A percentile compares a stretch with the other conserved stretches of the same genome.
phyloP scores from a whole-genome alignment of 805 yeast genomes.

The Sugiyamaella valdiviana region DNA sequence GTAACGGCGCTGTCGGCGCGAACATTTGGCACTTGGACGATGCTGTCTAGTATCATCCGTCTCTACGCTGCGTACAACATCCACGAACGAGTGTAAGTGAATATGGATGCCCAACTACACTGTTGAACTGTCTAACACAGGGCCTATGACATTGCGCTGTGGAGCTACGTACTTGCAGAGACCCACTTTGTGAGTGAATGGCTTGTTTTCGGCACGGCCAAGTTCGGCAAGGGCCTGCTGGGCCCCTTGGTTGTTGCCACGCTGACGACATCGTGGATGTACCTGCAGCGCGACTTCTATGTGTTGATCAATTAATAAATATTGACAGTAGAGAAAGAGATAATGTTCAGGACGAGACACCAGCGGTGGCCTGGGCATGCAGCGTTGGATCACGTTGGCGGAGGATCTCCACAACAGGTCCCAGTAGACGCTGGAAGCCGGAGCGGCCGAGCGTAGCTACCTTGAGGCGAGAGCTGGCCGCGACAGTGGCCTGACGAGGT shows the following conservation, averaged over 20 bases:
- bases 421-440: constrained; percentile 89
- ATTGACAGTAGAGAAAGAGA: background rate
- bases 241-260: constrained; percentile 86
- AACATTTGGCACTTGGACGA: constrained; percentile 98
- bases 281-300: constrained; percentile 60
- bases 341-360: background rate
- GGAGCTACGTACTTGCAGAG: constrained; percentile 76
- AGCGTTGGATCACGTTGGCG: constrained; percentile 77
- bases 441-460: constrained; percentile 90
- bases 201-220: constrained; percentile 71
- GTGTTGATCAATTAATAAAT: constrained; percentile 1
- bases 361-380: constrained; percentile 46
- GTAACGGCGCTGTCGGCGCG: constrained; percentile 71
- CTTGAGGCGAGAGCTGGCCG: constrained; percentile 64
- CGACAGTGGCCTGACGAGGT: constrained; percentile 92
- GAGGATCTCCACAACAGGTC: constrained; percentile 87
- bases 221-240: constrained; percentile 76
- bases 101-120: too few species aligned
- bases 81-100: constrained; percentile 46
- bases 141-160: constrained; percentile 70
- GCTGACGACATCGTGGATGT: constrained; percentile 76
- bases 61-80: constrained; percentile 80
- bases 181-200: constrained; percentile 81
- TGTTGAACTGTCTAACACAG: constrained; percentile 10
- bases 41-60: constrained; percentile 77